Base-by-base conservation (phyloP, 225 moss, liverwort and hornwort species). In the Polytrichum commune region DNA sequence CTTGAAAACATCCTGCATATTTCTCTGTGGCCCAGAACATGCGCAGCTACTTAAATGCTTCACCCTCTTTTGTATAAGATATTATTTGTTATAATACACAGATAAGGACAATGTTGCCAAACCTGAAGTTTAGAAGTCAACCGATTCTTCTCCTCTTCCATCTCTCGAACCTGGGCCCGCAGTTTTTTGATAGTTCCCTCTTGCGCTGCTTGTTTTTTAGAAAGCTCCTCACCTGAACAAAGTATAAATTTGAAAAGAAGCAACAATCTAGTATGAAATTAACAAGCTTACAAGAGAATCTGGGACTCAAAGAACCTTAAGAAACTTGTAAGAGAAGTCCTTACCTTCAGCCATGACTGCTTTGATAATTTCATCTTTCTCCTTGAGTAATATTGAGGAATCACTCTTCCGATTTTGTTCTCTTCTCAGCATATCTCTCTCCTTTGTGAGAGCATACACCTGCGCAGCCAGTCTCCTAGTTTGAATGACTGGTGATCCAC, bases 301-400 rank as follows among this genome's bases (percentile, higher is more conserved):
- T 46, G 64, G 27, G 63, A 53, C 4, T 38, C 38, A 38, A 38
- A 38, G 38, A 38, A 38, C 10, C 33, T 38, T 38, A 38, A 38
- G 10, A 38, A 38, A 38, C 38, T 10, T 13, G 13, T 3, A 38
- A 10, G 22, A n/a, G 38, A 66, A 16, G 19, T 23, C 29, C 20
- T 27, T 70, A 93, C 98, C 98, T 95, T 98, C 98, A 74, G 93
- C 91, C 98, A 98, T 98, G 76, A 98, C 98, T 77, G 95, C 95
- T 84, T 98, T 98, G 54, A 98, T 98, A 24, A 98, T 98, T 83
- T 98, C 98, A 76, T 98, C 98, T 74, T 98, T 98, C 80, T 95
- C 98, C 84, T 98, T 98, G 27, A 98, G 79, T 76, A 98, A 80
- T 71, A 93, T 79, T 54, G 95, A 95, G 56, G 95, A 98, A 84